Evolutionary conservation across 208 protist species (phyloP), one percentile per base, ranked within the genome.

Genomic region (Leptomonas pyrrhocoris): DNA sequence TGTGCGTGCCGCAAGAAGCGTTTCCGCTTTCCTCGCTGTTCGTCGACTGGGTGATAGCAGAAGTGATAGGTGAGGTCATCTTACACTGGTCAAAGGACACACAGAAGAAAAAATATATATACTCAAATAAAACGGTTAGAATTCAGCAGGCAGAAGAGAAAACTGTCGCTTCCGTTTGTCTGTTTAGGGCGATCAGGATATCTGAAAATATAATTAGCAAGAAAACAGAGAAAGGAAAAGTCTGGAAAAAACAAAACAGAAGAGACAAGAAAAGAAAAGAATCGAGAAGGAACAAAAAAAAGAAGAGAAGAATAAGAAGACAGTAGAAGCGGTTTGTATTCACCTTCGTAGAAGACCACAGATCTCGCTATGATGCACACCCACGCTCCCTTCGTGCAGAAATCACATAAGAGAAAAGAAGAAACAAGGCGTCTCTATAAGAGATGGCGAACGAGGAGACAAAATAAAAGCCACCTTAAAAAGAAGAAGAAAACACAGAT

Each of bases 1-100:
- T 63, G 54, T 67, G 63, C 6, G 46, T 67, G 16, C 42, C 56
- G 19, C 50, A 59, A 16, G 64, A 69, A 2, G 58, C 58, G 43
- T 28, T 13, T 13, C 53, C 58, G 30, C 58, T 64, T 18, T 64
- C 58, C 5, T 49, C 42, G 53, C 15, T 61, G 50, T 11, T 31
- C 36, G 31, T 38, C 16, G 51, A 36, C n/a, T 21, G 51, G 28
- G 64, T 38, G 19, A 19, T n/a, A 8, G 64, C 42, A 27, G 45
- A 48, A n/a, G 28, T 38, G 38, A 23, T 23, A 18, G 25, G 25
- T 0, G n/a, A 23, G 8, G 64, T n/a, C 64, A 69, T 69, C n/a
- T 56, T 53, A 49, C 15, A 48, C 16, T 13, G 38, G 30, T 43
- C 50, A 36, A 16, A n/a, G 40, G 7, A 3, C 23, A 28, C 6